These are phyloP conservation scores for Diplosphaera chodatii DNA, from an alignment of 139 green algal genomes.

Conservation along the genomic window DNA sequence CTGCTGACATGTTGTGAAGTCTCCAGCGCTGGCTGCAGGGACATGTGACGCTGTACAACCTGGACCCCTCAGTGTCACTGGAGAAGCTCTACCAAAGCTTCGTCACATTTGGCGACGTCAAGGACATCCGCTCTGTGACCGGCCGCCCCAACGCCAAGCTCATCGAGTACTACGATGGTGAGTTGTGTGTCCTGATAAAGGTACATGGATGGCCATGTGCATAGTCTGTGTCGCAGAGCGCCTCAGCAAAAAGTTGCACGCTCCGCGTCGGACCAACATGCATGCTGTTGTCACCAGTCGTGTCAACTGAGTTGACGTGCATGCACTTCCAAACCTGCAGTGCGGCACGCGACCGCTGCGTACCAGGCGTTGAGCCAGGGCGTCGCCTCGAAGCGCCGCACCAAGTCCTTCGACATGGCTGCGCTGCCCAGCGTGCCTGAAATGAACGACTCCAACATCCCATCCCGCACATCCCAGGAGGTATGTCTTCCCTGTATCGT, in stretches of 20 bases:
- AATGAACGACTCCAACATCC: neutral
- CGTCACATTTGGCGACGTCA: conserved; percentile 76
- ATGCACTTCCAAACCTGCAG: neutral
- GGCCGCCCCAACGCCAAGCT: conserved; percentile 28
- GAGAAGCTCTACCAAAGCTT: conserved; percentile 74
- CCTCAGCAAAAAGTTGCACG: no score
- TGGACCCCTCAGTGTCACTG: conserved; percentile 57
- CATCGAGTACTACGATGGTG: conserved; percentile 83
- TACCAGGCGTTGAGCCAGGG: neutral
- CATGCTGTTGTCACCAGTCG: no score
- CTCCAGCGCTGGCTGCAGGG: no score
- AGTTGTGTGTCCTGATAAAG: no score
- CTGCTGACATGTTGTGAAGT: no score
- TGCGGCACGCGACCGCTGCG: neutral
- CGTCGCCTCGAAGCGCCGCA: neutral
- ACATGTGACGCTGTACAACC: conserved; percentile 74
- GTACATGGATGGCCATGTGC: no score
- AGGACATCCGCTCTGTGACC: conserved; percentile 27
- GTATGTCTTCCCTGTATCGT: no score
- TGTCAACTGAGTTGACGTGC: no score
- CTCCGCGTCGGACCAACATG: no score
- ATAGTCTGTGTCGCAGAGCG: no score
- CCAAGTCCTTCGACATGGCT: neutral
- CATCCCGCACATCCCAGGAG: conserved; percentile 8
- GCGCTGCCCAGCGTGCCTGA: neutral